Evolutionary conservation across 441 rosid genomes (phyloP).

Genomic region (Brassica hybrid): DNA sequence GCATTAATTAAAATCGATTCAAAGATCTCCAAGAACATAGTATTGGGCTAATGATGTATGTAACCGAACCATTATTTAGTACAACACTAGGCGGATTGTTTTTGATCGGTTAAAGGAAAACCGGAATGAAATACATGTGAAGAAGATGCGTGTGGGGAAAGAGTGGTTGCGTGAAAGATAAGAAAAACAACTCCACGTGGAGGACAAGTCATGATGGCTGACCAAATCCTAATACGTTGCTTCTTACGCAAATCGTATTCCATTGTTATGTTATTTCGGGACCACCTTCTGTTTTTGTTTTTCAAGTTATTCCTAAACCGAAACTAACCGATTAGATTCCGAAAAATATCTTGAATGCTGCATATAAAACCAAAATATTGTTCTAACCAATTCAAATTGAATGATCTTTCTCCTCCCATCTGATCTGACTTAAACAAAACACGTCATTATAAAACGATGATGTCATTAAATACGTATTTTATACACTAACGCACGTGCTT

Average conservation of each 20-base stretch:
- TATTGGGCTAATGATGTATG: constrained; percentile 19
- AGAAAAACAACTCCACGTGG: constrained; percentile 34
- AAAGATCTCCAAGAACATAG: neutral
- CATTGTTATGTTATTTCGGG: constrained; percentile 10
- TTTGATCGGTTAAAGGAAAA: constrained; percentile 16
- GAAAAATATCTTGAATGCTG: constrained; percentile 23
- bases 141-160: constrained; percentile 35
- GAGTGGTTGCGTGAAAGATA: constrained; percentile 34
- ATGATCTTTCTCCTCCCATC: constrained; percentile 3
- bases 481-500: constrained; percentile 6
- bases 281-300: neutral
- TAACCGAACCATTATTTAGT: neutral
- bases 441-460: constrained; percentile 21
- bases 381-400: constrained; percentile 11
- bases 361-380: constrained; percentile 23
- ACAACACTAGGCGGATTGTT: neutral
- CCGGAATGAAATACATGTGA: constrained; percentile 13
- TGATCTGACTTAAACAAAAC: constrained; percentile 8
- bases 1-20: neutral
- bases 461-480: constrained; percentile 6
- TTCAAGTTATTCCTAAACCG: constrained; percentile 5
- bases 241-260: constrained; percentile 37
- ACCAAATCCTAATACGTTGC: constrained; percentile 34
- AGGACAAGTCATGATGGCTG: constrained; percentile 25
- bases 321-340: constrained; percentile 26